Evolutionary conservation across 1,139 yeast species (phyloP).

Genomic region (Kodamaea arcana): DNA sequence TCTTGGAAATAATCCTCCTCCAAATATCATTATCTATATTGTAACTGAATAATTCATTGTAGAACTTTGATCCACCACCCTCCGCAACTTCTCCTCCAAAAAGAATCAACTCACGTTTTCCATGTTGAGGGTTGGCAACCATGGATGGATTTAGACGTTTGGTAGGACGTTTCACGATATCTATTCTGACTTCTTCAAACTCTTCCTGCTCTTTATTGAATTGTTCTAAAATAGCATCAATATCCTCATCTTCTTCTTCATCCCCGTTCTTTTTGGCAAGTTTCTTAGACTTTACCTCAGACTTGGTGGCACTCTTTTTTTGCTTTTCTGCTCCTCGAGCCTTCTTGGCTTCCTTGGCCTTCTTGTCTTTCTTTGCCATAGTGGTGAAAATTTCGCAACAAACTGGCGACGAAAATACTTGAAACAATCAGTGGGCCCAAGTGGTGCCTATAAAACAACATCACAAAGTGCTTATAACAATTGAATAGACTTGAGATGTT

Average conservation of each 20-base stretch:
- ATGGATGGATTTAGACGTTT: conserved; percentile 71
- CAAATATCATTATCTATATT: conserved; percentile 76
- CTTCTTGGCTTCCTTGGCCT: conserved; percentile 87
- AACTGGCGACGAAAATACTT: too few species aligned
- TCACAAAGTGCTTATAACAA: too few species aligned
- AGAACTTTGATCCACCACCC: conserved; percentile 57
- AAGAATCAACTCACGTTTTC: conserved; percentile 69
- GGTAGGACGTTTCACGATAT: conserved; percentile 55
- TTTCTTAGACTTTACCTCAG: conserved; percentile 71
- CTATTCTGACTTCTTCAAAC: conserved; percentile 67
- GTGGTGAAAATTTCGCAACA: too few species aligned
- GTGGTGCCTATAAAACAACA: too few species aligned
- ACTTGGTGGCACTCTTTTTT: conserved; percentile 69
- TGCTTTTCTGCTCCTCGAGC: conserved; percentile 83
- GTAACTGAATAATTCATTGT: conserved; percentile 76
- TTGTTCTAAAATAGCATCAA: conserved; percentile 77
- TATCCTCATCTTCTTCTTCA: conserved; percentile 82
- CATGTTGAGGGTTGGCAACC: conserved; percentile 73
- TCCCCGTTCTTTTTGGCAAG: conserved; percentile 69
- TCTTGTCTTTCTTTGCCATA: conserved; percentile 84
- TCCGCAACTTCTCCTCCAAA: conserved; percentile 84
- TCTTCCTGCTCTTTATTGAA: conserved; percentile 76
- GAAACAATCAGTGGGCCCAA: too few species aligned
- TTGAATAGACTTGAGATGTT: too few species aligned
- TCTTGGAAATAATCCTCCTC: conserved; percentile 76